Percentiles rank a stretch among this genome's conserved stretches.
phyloP scores from a whole-genome alignment of 2,329 filamentous ascomycete species.

The Trichocomaceae sp. region DNA sequence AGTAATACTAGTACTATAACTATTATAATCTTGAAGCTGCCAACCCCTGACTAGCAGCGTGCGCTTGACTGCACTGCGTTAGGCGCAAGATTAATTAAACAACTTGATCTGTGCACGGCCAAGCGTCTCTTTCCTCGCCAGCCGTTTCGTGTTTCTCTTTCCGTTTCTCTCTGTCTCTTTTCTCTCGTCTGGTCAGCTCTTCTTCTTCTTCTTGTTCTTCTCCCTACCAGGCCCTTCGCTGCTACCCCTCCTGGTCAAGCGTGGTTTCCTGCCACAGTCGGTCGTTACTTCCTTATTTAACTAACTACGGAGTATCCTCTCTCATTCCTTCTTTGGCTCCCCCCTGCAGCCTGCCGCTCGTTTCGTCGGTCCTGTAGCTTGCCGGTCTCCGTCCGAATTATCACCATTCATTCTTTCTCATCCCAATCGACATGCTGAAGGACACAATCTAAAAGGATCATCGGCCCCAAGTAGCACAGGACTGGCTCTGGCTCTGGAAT shows the following conservation, averaged over 20 bases:
- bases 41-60: not conserved
- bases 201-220: not conserved
- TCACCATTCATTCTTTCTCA: not conserved
- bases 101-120: too few relatives aligned
- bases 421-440: slow-evolving; percentile 8
- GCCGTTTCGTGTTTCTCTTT: not conserved
- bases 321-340: not conserved
- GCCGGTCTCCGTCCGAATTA: slow-evolving; percentile 2
- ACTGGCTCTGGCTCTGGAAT: not conserved
- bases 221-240: not conserved
- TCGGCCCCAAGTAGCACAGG: not conserved
- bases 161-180: too few relatives aligned
- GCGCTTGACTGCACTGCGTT: slow-evolving; percentile 11
- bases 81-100: slow-evolving; percentile 1
- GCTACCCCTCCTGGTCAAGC: slow-evolving; percentile 18
- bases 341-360: not conserved
- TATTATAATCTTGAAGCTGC: too few relatives aligned
- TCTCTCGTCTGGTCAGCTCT: too few relatives aligned
- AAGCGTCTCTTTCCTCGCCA: not conserved
- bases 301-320: slow-evolving; percentile 9
- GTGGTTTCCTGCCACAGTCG: slow-evolving; percentile 11
- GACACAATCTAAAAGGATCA: not conserved
- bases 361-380: not conserved
- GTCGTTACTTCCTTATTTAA: slow-evolving; percentile 8
- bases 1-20: too few relatives aligned